Base-by-base conservation (phyloP, 75 land plant genomes). In the Larix kaempferi region DNA sequence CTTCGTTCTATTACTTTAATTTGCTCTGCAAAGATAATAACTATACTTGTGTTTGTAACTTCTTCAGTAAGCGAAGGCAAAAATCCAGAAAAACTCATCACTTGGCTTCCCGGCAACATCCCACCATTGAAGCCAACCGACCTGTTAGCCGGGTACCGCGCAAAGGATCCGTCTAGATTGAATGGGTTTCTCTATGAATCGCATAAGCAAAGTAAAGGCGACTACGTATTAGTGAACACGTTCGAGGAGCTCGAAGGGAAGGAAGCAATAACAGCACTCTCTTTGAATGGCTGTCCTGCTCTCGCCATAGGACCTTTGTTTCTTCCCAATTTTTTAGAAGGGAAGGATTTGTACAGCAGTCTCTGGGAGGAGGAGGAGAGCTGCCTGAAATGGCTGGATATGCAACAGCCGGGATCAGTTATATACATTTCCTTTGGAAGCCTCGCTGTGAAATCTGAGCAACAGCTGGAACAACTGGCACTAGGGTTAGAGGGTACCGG, bases 341-440 rank as follows among this genome's bases (percentile, higher is more conserved):
- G 23, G 63, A 58, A 22, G 59, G 81, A 76, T 37, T 80, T 16
- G 76, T 74, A 16, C 52, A 19, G 23, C 7, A 60, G 22, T 71
- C 19, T 71, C 0, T 71, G 73, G 73, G n/a, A 61, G 2, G 58
- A 56, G 14, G 78, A 61, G 14, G n/a, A 67, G 3, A 27, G 61
- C 14, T 83, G 84, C 81, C 15, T 82, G 59, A 15, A 73, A 1
- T 89, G 91, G 91, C 84, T 89, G 2, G 84, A 86, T 25, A 35
- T 65, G 17, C 75, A 49, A 73, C 41, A 76, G 37, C 79, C 84
- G 14, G 58, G 41, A 3, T 82, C 86, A 7, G 91, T 86, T 0
- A 2, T 89, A 0, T 89, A 84, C 57, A 76, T 85, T 4, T 84
- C 81, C 21, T 80, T 89, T 14, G 91, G 91, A 29, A 29, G 33